Base-by-base conservation (phyloP, 345 rosid species). In the Ceriops decandra region DNA sequence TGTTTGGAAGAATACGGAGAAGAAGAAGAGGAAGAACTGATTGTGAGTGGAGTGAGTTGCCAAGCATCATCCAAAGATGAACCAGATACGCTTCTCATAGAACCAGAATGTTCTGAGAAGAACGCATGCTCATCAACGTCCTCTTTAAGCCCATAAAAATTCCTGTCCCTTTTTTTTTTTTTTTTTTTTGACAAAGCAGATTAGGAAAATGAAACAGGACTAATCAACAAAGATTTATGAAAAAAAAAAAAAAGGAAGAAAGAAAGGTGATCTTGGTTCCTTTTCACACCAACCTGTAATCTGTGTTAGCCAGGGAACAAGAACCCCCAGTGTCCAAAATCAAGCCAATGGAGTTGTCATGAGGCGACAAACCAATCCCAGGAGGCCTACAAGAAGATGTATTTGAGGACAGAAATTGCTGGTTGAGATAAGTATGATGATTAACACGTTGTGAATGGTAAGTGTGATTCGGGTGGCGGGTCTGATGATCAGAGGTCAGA, bases 11-110 rank as follows among this genome's bases (percentile, higher is more conserved):
- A 70, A 27, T 56, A 24, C 0, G 59, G 28, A 24, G 87, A 77
- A 61, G 79, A 79, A 56, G 82, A 70, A 7, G 87, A 74, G 26
- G 85, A 86, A 7, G 80, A 77, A 68, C 78, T 87, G 74, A 85
- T 85, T 28, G 91, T 77, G 60, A 89, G 77, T 9, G 96, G 91
- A 27, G 86, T 74, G 31, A 83, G 77, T 64, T 78, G 88, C 92
- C 89, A 90, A n/a, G 91, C 67, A 57, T 88, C 91, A 26, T 93
- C 87, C 84, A 83, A 70, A 19, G 90, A 80, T 56, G 85, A 77
- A 54, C 79, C 81, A 22, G 92, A 82, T 63, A 79, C 81, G 76
- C 79, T 86, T 74, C 85, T 88, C 72, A 83, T 76, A 19, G 84
- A 75, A 35, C 88, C 88, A 22, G 85, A 83, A 24, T 85, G 82